A percentile compares a stretch with the other conserved stretches of the same genome.
Conservation (phyloP, 2,329 filamentous ascomycete genomes). For the Pseudocercospora crystallina region DNA sequence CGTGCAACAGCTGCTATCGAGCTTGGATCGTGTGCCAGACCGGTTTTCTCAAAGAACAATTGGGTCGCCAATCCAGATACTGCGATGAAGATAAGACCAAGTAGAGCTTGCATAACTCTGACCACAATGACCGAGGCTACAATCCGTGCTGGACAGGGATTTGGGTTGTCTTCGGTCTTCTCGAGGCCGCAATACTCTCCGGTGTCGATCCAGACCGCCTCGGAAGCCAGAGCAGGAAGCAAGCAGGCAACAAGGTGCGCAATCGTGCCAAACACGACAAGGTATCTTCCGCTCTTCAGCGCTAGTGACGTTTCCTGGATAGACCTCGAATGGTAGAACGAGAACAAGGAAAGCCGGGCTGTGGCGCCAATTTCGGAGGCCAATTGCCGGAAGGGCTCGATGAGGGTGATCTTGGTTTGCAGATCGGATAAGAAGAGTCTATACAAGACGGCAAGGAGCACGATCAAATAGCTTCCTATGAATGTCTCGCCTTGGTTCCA, state of each 20-base stretch:
- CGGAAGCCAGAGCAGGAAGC: conserved; percentile 12
- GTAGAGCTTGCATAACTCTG: conserved; percentile 19
- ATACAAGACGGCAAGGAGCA: conserved; percentile 20
- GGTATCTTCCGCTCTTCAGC: not conserved
- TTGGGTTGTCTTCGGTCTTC: not conserved
- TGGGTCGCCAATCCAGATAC: not conserved
- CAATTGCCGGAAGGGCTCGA: conserved; percentile 22
- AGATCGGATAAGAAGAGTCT: conserved; percentile 18
- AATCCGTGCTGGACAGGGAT: conserved; percentile 12
- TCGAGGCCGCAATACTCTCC: not conserved
- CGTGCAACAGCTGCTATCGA: conserved; percentile 19
- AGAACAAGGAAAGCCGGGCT: conserved; percentile 17
- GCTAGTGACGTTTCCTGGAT: not conserved
- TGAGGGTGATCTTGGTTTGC: conserved; percentile 18
- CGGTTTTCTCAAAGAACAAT: conserved; percentile 11
- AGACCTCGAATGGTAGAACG: conserved; percentile 17
- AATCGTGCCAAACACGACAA: not conserved
- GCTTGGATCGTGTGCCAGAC: conserved; percentile 18
- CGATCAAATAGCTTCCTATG: conserved; percentile 16
- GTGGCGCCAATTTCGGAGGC: conserved; percentile 10
- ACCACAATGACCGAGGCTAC: conserved; percentile 12
- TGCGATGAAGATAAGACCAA: conserved; percentile 15
- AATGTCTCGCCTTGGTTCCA: conserved; percentile 16
- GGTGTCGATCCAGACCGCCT: conserved; percentile 14
- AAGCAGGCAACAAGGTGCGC: conserved; percentile 4